Evolutionary conservation across 345 rosid genomes (phyloP), one percentile per base, ranked within the genome.

Genomic region (Garcia nutans): DNA sequence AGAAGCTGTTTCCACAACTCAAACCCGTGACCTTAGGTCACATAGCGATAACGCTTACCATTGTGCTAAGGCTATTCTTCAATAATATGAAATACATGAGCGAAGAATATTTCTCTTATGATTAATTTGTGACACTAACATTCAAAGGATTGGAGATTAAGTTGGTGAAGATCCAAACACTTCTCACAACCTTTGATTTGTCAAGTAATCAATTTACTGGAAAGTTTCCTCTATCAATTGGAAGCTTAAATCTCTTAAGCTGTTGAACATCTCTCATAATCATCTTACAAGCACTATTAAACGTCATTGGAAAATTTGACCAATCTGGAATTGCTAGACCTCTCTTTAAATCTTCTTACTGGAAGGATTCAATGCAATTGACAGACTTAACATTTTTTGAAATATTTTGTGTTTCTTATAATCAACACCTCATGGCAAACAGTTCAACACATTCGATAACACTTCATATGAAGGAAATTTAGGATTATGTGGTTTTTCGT

Each of bases 201-300:
- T 80, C 84, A 13, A 17, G 41, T 13, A 80, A 82, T 68, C 42
- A 33, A 15, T 82, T 85, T 55, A 31, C 37, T 10, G 83, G 81
- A 9, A 17, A 45, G 19, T 76, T 78, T 71, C 80, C 81, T 0
- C 44, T 75, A 6, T 33, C 8, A 1, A 6, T 84, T 49, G 83
- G 83, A 33, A 55, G 17, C 72, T 84, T 6, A 23, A 7, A 5
- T 61, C 67, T 2, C 85, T 79, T 10, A 76, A 49, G 61, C 72
- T 41, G 37, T 77, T 81, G 26, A 78, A 84, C 54, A 49, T 84
- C 11, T 81, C 86, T 22, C 65, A 69, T 10, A 83, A 79, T 54
- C 50, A 16, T 8, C 52, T 76, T 3, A 55, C 42, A 7, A 71
- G 79, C 8, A 13, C 2, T 12, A 82, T 79, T 20, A 65, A 71